A percentile compares a stretch with the other conserved stretches of the same genome.
Conservation (phyloP, 768 basidiomycete genomes). For the Lactarius tabidus region DNA sequence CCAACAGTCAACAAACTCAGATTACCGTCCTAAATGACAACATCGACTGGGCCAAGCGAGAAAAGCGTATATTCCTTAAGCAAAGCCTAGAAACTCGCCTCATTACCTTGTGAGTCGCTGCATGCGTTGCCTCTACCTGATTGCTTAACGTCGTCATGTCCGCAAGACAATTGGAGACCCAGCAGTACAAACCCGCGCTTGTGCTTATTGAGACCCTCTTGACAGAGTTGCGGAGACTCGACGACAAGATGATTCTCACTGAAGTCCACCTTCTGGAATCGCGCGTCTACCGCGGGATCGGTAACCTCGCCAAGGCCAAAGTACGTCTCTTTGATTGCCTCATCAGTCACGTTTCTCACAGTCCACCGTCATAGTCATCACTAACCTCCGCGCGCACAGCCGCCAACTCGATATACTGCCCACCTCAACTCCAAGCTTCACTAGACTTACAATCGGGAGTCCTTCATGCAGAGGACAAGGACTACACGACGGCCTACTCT, state of each 20-base stretch:
- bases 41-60: slow-evolving; percentile 85
- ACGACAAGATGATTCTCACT: slow-evolving; percentile 97
- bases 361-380: slow-evolving; percentile 53
- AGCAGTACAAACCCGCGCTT: slow-evolving; percentile 75
- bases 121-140: not conserved
- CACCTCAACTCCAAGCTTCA: slow-evolving; percentile 57
- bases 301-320: slow-evolving; percentile 89
- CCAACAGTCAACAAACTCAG: slow-evolving; percentile 68
- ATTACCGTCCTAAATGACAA: slow-evolving; percentile 86
- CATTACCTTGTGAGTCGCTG: slow-evolving; percentile 57
- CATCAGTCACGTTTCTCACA: not conserved
- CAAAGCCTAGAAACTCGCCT: slow-evolving; percentile 90
- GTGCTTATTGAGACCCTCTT: slow-evolving; percentile 81
- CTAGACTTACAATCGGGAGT: slow-evolving; percentile 73
- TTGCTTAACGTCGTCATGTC: not conserved
- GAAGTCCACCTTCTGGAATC: slow-evolving; percentile 96
- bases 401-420: slow-evolving; percentile 94
- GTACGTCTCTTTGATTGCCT: slow-evolving; percentile 36
- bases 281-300: slow-evolving; percentile 82
- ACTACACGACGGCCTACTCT: slow-evolving; percentile 94
- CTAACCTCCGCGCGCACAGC: slow-evolving; percentile 89
- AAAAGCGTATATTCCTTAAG: slow-evolving; percentile 94
- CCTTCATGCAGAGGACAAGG: slow-evolving; percentile 94
- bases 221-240: slow-evolving; percentile 85
- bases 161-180: slow-evolving; percentile 64